These are phyloP conservation scores for Lactarius sanguifluus DNA, from an alignment of 768 basidiomycete genomes.

Conservation along the genomic window DNA sequence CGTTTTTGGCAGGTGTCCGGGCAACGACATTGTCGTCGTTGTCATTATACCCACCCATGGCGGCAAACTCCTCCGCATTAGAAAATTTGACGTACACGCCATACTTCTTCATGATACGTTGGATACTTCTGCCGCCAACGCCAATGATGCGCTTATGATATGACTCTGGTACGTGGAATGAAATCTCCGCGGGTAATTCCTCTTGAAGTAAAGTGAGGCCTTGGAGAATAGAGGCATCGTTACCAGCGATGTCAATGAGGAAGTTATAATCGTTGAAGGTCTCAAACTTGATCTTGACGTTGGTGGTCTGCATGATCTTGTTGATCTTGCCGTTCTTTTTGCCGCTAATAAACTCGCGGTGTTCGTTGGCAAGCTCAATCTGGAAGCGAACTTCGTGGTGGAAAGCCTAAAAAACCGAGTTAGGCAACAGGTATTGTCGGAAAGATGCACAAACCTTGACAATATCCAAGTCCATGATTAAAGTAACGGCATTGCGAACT, in stretches of 20 bases:
- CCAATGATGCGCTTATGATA: conserved; percentile 99
- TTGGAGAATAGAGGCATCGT: conserved; percentile 80
- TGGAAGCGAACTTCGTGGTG: conserved; percentile 98
- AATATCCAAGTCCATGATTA: conserved; percentile 88
- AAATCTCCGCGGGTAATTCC: conserved; percentile 97
- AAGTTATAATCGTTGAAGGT: conserved; percentile 97
- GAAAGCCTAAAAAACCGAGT: conserved; percentile 58
- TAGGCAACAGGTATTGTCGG: background rate
- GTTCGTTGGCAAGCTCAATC: conserved; percentile 96
- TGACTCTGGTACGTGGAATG: conserved; percentile 96
- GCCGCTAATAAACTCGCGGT: conserved; percentile 96
- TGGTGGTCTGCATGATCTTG: conserved; percentile 98
- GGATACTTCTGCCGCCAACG: conserved; percentile 95
- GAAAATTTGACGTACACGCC: conserved; percentile 99
- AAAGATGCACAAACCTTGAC: conserved; percentile 63
- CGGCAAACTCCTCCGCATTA: conserved; percentile 95
- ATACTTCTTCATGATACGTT: conserved; percentile 99
- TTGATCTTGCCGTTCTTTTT: conserved; percentile 99
- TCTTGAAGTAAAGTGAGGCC: conserved; percentile 90
- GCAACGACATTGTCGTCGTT: conserved; percentile 99
- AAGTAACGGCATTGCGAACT: conserved; percentile 79
- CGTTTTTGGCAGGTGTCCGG: conserved; percentile 97
- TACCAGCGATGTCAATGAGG: conserved; percentile 87
- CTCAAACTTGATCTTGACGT: conserved; percentile 98
- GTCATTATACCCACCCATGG: conserved; percentile 91